Evolutionary conservation across 2,329 filamentous ascomycete genomes (phyloP).

Genomic region (Blastomyces emzantsi): DNA sequence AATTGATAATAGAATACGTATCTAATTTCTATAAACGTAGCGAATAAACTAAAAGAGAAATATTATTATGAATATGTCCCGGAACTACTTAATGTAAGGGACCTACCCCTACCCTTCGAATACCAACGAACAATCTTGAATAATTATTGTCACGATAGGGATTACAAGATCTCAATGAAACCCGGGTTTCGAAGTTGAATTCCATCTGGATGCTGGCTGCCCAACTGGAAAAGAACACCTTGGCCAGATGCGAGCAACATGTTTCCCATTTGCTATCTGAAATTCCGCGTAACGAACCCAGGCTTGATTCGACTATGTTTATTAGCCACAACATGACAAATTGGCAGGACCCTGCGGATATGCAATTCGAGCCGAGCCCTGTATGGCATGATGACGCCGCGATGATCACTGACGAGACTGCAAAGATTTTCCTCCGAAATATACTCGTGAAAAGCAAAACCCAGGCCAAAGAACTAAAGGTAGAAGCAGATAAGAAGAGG

Average conservation of each 20-base stretch:
- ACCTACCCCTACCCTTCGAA: not conserved
- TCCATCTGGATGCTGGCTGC: conserved; percentile 74
- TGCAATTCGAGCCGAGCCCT: conserved; percentile 84
- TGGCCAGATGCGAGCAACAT: conserved; percentile 63
- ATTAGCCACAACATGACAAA: conserved; percentile 76
- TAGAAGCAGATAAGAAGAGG: conserved; percentile 76
- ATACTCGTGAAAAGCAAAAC: conserved; percentile 83
- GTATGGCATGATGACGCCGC: conserved; percentile 91
- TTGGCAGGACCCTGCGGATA: conserved; percentile 77
- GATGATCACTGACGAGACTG: conserved; percentile 77
- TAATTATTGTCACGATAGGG: conserved; percentile 35
- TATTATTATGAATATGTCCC: conserved; percentile 97
- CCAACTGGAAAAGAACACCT: conserved; percentile 67
- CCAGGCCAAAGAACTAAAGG: conserved; percentile 67
- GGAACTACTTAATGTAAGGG: conserved; percentile 72
- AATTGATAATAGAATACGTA: conserved; percentile 68
- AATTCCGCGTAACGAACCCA: conserved; percentile 77
- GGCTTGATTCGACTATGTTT: conserved; percentile 96
- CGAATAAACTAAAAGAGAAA: conserved; percentile 93
- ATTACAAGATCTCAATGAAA: conserved; percentile 87
- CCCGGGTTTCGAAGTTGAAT: conserved; percentile 75
- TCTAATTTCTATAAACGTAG: conserved; percentile 88
- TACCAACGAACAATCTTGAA: not conserved
- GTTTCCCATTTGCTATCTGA: conserved; percentile 67
- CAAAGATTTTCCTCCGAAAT: conserved; percentile 86